Evolutionary conservation across 805 yeast genomes (phyloP).

Genomic region (Teunomyces gatunensis): DNA sequence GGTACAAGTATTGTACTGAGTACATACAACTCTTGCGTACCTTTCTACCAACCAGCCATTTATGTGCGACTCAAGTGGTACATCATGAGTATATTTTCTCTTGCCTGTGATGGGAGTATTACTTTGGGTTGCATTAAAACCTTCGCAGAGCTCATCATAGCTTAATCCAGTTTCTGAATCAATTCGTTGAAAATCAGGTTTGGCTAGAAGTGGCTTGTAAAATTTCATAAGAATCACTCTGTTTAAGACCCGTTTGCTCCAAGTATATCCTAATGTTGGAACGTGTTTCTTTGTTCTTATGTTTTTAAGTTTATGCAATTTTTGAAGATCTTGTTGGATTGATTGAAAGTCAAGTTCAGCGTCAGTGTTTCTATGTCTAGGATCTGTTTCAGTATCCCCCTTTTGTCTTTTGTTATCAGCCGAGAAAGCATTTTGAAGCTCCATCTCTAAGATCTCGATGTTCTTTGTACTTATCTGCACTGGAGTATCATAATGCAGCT

Average conservation of each 20-base stretch:
- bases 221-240: conserved; percentile 27
- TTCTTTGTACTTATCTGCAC: background rate
- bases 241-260: conserved; percentile 26
- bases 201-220: conserved; percentile 22
- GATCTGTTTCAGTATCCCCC: conserved; percentile 7
- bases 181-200: background rate
- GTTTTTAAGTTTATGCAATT: conserved; percentile 3
- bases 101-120: background rate
- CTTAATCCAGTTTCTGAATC: conserved; percentile 17
- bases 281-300: conserved; percentile 18
- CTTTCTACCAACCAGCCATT: conserved; percentile 28
- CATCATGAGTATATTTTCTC: conserved; percentile 2
- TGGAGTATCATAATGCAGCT: background rate
- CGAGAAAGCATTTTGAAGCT: background rate
- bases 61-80: conserved; percentile 8
- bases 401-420: conserved; percentile 3
- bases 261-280: conserved; percentile 34
- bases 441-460: conserved; percentile 1
- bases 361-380: conserved; percentile 4
- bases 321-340: background rate
- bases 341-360: background rate
- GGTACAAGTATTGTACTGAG: conserved; percentile 7
- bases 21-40: conserved; percentile 20
- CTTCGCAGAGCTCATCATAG: conserved; percentile 11
- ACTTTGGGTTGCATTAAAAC: conserved; percentile 6